These are phyloP conservation scores for Salix arbutifolia DNA, from an alignment of 345 rosid genomes.

Conservation along the genomic window DNA sequence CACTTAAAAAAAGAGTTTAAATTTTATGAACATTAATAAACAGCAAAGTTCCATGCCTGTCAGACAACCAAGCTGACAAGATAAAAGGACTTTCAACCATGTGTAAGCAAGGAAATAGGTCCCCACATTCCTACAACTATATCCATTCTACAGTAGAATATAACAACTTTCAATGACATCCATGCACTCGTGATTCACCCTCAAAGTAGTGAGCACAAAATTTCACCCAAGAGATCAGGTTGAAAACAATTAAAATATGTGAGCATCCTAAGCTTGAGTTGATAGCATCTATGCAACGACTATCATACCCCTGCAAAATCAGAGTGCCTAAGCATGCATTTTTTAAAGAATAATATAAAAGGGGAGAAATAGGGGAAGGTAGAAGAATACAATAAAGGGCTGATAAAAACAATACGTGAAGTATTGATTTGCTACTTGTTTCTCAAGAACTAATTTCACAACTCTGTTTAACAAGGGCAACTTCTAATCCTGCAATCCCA, in stretches of 20 bases:
- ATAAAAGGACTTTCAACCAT: not conserved
- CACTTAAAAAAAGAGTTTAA: not conserved
- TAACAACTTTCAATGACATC: not conserved
- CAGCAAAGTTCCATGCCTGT: not conserved
- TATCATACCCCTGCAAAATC: not conserved
- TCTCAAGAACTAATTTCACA: not conserved
- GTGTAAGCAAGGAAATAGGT: not conserved
- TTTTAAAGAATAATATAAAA: not conserved
- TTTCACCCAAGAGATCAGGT: not conserved
- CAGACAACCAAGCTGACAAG: not conserved
- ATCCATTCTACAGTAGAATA: not conserved
- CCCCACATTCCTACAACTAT: not conserved
- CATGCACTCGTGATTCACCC: not conserved
- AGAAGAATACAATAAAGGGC: not conserved
- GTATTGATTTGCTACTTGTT: not conserved
- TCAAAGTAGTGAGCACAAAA: not conserved
- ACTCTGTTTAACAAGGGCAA: not conserved
- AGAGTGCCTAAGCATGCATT: not conserved
- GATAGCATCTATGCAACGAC: not conserved
- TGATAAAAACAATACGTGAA: not conserved
- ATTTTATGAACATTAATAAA: not conserved
- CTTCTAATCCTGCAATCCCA: not conserved
- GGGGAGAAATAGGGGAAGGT: not conserved
- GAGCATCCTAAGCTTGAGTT: not conserved
- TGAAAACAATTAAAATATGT: not conserved